Evolutionary conservation across 352 stramenopile species (phyloP).

Genomic region (Phytophthora niederhauseri): DNA sequence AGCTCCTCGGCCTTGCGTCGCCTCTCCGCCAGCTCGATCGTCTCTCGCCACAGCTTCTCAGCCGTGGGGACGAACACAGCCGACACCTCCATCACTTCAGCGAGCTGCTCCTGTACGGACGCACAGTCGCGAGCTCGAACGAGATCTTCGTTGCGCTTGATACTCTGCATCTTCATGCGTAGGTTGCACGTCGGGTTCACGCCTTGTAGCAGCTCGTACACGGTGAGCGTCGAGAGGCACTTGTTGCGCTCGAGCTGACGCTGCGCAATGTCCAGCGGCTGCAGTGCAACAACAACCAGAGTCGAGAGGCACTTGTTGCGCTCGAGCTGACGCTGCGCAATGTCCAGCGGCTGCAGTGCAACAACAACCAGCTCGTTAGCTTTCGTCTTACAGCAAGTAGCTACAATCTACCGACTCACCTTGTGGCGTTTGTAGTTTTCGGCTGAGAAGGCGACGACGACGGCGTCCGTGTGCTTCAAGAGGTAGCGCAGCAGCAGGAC

Average conservation of each 20-base stretch:
- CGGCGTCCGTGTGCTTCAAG: conserved; percentile 63
- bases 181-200: conserved; percentile 63
- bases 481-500: conserved; percentile 60
- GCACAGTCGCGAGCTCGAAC: conserved; percentile 15
- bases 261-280: conserved; percentile 70
- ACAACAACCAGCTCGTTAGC: not conserved
- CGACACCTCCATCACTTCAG: conserved; percentile 34
- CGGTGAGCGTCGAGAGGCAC: conserved; percentile 35
- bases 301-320: conserved; percentile 35
- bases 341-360: conserved; percentile 49
- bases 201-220: conserved; percentile 47
- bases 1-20: conserved; percentile 44
- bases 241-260: conserved; percentile 33
- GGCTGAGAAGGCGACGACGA: conserved; percentile 42
- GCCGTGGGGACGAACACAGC: conserved; percentile 34
- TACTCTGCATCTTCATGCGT: conserved; percentile 62
- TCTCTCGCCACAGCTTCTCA: conserved; percentile 42
- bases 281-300: conserved; percentile 9
- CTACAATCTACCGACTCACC: conserved; percentile 22
- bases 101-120: conserved; percentile 37
- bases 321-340: conserved; percentile 52
- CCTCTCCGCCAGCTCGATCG: conserved; percentile 43
- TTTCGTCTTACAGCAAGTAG: no score
- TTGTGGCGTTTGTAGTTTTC: conserved; percentile 69
- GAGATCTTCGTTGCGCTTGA: conserved; percentile 46